A percentile compares a stretch with the other conserved stretches of the same genome.
These are phyloP conservation scores for Choanephora cucurbitarum DNA, from an alignment of 371 early-diverging fungal genomes.

Conservation along the genomic window DNA sequence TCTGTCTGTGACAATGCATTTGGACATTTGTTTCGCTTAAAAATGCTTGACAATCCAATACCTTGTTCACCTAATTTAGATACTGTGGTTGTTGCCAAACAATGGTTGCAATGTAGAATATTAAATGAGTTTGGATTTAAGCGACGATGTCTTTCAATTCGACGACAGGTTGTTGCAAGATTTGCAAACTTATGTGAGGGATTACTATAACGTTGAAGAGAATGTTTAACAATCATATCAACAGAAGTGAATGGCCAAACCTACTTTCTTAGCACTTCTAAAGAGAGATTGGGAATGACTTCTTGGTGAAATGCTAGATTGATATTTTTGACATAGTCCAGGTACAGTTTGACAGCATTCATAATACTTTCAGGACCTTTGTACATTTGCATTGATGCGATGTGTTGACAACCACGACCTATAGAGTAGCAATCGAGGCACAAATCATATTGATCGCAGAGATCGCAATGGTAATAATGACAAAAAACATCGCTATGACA, in stretches of 20 bases:
- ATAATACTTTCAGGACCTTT: constrained; percentile 4
- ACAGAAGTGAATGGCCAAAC: background rate
- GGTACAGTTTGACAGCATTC: constrained; percentile 12
- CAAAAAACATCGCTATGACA: constrained; percentile 40
- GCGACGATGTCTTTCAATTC: constrained; percentile 29
- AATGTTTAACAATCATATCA: background rate
- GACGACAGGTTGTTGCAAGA: constrained; percentile 21
- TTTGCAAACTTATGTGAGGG: background rate
- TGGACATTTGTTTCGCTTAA: constrained; percentile 7
- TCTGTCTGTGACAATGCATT: background rate
- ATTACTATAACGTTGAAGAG: background rate
- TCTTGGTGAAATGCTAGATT: constrained; percentile 7
- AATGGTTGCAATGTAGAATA: constrained; percentile 28
- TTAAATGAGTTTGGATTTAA: constrained; percentile 12
- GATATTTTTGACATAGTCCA: constrained; percentile 9
- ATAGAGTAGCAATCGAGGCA: constrained; percentile 36
- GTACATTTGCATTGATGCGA: constrained; percentile 25
- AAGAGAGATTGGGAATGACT: background rate
- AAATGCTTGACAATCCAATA: constrained; percentile 16
- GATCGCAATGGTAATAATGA: constrained; percentile 33
- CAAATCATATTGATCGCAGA: constrained; percentile 34
- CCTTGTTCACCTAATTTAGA: constrained; percentile 6
- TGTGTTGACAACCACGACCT: constrained; percentile 39
- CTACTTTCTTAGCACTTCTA: background rate
- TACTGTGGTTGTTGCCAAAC: constrained; percentile 1